Conservation (phyloP, 768 basidiomycete genomes). For the Boletus eberwhitei region DNA sequence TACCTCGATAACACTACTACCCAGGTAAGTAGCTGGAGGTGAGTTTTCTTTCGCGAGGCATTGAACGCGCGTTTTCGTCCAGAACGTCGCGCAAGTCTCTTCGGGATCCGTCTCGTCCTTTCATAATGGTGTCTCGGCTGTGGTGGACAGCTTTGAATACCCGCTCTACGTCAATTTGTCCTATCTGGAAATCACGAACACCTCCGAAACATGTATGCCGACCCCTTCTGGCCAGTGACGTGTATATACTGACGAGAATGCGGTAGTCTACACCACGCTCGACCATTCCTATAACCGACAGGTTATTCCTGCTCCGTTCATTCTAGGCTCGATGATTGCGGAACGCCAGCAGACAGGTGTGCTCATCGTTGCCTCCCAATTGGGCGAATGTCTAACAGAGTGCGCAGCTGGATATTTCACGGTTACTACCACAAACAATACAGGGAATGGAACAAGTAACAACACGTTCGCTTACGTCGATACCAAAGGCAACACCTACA, state of each 20-base stretch:
- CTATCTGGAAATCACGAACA: slow-evolving; percentile 30
- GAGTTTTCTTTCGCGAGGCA: background rate
- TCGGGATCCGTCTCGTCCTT: slow-evolving; percentile 45
- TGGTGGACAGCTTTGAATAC: slow-evolving; percentile 53
- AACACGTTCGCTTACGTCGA: slow-evolving; percentile 67
- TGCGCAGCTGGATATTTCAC: slow-evolving; percentile 49
- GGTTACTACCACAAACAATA: slow-evolving; percentile 42
- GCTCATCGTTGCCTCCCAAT: slow-evolving; percentile 10
- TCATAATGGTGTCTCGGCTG: slow-evolving; percentile 42
- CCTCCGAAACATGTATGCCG: slow-evolving; percentile 18
- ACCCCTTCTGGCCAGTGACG: background rate
- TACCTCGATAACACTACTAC: slow-evolving; percentile 46
- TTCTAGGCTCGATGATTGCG: slow-evolving; percentile 52
- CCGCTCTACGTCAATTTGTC: slow-evolving; percentile 46
- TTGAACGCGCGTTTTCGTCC: background rate
- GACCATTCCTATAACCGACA: slow-evolving; percentile 70
- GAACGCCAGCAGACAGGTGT: slow-evolving; percentile 59
- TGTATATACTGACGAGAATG: background rate
- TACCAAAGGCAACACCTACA: slow-evolving; percentile 57
- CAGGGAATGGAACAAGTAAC: slow-evolving; percentile 66
- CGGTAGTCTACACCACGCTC: slow-evolving; percentile 47
- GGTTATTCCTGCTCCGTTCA: slow-evolving; percentile 55
- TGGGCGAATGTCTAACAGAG: background rate
- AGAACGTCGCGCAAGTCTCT: slow-evolving; percentile 52
- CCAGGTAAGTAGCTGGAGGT: slow-evolving; percentile 33